phyloP scores from a whole-genome alignment of 495 filamentous ascomycete genomes.

The Penicillium lividum region DNA sequence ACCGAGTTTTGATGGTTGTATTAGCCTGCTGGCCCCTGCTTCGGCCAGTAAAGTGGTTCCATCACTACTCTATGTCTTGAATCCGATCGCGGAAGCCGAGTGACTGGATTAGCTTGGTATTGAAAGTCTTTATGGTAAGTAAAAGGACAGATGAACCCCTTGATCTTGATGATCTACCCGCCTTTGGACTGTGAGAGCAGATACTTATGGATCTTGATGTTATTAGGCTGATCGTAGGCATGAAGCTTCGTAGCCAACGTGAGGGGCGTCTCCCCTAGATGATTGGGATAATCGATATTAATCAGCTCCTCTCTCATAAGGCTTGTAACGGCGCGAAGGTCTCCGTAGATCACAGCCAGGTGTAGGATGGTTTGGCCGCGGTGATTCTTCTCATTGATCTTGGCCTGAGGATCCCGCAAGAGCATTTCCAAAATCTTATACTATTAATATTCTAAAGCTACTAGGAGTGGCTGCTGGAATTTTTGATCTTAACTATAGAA shows the following conservation, averaged over 20 bases:
- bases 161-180: background rate
- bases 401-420: background rate
- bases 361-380: conserved; percentile 1
- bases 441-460: background rate
- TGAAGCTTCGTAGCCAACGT: background rate
- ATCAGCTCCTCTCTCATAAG: background rate
- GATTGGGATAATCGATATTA: conserved; percentile 7
- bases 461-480: background rate
- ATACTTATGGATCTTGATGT: background rate
- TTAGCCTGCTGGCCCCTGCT: no score
- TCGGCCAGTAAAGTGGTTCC: no score
- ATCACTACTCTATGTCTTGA: no score
- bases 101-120: background rate
- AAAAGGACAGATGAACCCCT: background rate
- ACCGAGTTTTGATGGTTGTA: no score
- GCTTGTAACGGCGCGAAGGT: background rate
- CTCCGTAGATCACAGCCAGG: conserved; percentile 9
- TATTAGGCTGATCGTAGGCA: background rate
- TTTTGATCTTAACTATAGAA: background rate
- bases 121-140: background rate
- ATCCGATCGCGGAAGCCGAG: background rate
- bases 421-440: background rate
- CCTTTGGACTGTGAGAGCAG: background rate
- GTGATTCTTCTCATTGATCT: background rate
- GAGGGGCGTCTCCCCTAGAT: background rate